A percentile compares a stretch with the other conserved stretches of the same genome.
Conservation (phyloP, 1,284 basidiomycete species). For the Ceratobasidium sp. region DNA sequence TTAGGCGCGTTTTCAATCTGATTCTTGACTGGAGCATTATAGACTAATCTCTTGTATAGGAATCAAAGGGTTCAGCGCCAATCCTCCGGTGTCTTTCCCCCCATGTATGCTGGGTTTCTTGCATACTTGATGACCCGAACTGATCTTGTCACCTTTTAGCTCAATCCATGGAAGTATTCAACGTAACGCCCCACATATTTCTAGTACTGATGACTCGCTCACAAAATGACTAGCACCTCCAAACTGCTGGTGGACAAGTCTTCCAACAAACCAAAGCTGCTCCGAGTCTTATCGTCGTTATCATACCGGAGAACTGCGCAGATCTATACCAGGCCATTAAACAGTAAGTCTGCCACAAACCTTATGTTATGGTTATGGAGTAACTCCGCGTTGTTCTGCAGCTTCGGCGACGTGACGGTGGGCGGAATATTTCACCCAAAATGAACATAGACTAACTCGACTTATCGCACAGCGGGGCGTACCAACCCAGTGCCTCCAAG, state of each 20-base stretch:
- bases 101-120: conserved; percentile 11
- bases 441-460: conserved; percentile 28
- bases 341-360: neutral
- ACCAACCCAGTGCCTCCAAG: conserved; percentile 80
- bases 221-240: conserved; percentile 22
- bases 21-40: no score
- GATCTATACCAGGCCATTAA: conserved; percentile 46
- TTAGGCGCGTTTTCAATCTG: conserved; percentile 28
- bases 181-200: neutral
- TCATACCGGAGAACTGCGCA: conserved; percentile 46
- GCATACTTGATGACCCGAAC: neutral
- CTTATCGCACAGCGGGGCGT: conserved; percentile 67
- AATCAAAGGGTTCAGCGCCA: conserved; percentile 10
- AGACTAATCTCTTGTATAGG: no score
- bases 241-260: neutral
- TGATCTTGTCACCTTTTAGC: neutral
- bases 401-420: conserved; percentile 1
- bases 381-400: no score
- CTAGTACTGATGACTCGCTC: neutral
- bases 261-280: conserved; percentile 19
- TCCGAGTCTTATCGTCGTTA: conserved; percentile 46
- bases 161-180: conserved; percentile 8
- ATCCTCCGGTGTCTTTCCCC: conserved; percentile 23
- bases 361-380: conserved; percentile 38
- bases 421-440: no score